These are phyloP conservation scores for Coemansia sp. DNA, from an alignment of 371 early-diverging fungal genomes.

Conservation along the genomic window DNA sequence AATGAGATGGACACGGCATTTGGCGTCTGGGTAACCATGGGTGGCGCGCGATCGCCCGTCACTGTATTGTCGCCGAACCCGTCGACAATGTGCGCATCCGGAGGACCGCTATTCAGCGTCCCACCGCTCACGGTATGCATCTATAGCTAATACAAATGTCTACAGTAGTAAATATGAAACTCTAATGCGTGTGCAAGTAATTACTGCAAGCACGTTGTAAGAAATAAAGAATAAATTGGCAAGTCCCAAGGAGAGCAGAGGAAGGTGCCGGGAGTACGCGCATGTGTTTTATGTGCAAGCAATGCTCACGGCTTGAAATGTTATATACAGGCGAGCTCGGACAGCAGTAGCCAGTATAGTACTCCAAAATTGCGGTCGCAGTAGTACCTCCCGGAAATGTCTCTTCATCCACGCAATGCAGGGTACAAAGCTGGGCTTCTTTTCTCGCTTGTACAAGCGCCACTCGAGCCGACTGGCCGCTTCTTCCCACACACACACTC, in stretches of 20 bases:
- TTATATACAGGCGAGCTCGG: too few species aligned
- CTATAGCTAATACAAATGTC: not conserved
- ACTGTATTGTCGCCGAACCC: not conserved
- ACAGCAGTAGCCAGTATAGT: not conserved
- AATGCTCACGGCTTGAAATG: too few species aligned
- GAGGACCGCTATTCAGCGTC: constrained; percentile 1
- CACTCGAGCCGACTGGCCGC: too few species aligned
- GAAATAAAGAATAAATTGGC: not conserved
- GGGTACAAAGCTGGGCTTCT: too few species aligned
- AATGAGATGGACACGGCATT: constrained; percentile 9
- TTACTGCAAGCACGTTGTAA: not conserved
- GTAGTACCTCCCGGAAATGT: not conserved
- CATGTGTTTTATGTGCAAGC: too few species aligned
- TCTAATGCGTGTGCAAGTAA: not conserved
- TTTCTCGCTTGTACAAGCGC: too few species aligned
- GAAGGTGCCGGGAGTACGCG: too few species aligned
- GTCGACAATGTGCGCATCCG: not conserved
- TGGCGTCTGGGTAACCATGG: not conserved
- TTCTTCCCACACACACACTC: not conserved
- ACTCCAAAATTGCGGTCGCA: not conserved
- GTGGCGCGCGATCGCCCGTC: too few species aligned
- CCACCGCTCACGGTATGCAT: constrained; percentile 3
- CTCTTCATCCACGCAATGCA: not conserved
- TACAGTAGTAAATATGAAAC: not conserved
- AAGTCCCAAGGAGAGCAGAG: too few species aligned